Percentiles rank a stretch among this genome's conserved stretches.
Evolutionary conservation across 2,329 filamentous ascomycete genomes (phyloP).

Genomic region (Trichoderma sp.): DNA sequence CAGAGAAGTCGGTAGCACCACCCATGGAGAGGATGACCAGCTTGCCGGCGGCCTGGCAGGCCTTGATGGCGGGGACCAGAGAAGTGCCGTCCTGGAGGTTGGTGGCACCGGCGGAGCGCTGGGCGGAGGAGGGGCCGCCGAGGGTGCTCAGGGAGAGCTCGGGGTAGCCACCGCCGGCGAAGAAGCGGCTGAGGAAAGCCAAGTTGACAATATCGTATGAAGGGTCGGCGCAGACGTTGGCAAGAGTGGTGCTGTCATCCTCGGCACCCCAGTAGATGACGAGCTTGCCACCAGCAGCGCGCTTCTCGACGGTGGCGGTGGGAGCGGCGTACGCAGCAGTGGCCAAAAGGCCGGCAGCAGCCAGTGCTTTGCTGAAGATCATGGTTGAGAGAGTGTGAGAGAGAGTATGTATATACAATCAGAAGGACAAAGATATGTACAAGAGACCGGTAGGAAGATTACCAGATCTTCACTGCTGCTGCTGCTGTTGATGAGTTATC

Average conservation of each 20-base stretch:
- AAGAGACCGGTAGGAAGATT: conserved; percentile 21
- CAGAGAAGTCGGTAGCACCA: conserved; percentile 65
- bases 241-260: conserved; percentile 24
- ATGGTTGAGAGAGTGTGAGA: not conserved
- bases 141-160: conserved; percentile 12
- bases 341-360: conserved; percentile 20
- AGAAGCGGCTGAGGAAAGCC: conserved; percentile 26
- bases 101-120: conserved; percentile 25
- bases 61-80: conserved; percentile 37
- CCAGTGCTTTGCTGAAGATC: conserved; percentile 21
- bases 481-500: not conserved
- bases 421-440: conserved; percentile 16
- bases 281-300: conserved; percentile 22
- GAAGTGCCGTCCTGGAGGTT: conserved; percentile 24
- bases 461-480: conserved; percentile 21
- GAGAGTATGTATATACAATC: not conserved
- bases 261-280: conserved; percentile 27
- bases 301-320: conserved; percentile 13
- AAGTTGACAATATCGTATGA: conserved; percentile 27
- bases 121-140: conserved; percentile 18
- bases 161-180: conserved; percentile 22
- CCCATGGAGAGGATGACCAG: conserved; percentile 69
- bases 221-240: conserved; percentile 24
- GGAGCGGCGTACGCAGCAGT: conserved; percentile 14
- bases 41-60: conserved; percentile 64